A percentile compares a stretch with the other conserved stretches of the same genome.
Conservation (phyloP, 768 basidiomycete genomes). For the Trametes meyenii region DNA sequence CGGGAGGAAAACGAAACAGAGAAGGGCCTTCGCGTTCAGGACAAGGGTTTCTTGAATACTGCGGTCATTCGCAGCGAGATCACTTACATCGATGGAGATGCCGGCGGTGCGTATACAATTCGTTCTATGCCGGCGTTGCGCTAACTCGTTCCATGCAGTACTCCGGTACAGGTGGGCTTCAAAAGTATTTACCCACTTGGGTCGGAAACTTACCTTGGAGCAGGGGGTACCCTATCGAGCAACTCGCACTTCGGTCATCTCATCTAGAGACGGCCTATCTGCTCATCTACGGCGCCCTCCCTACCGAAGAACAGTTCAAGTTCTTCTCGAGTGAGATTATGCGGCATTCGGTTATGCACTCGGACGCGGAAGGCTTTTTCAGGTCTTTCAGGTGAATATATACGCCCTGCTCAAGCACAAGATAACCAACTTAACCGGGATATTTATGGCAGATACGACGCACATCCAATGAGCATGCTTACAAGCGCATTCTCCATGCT, state of each 20-base stretch:
- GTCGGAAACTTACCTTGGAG: background rate
- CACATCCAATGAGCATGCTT: slow-evolving; percentile 91
- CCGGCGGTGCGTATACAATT: slow-evolving; percentile 54
- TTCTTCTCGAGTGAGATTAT: slow-evolving; percentile 76
- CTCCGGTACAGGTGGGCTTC: slow-evolving; percentile 68
- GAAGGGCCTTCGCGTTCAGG: slow-evolving; percentile 77
- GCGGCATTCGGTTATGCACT: slow-evolving; percentile 61
- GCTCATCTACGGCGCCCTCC: slow-evolving; percentile 85
- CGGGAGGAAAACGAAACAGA: slow-evolving; percentile 82
- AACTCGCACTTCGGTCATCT: slow-evolving; percentile 76
- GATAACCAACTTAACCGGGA: background rate
- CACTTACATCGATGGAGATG: slow-evolving; percentile 91
- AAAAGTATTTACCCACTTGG: background rate
- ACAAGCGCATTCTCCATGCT: slow-evolving; percentile 87
- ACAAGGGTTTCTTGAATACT: slow-evolving; percentile 83
- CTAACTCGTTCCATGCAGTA: slow-evolving; percentile 37
- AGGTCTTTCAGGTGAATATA: slow-evolving; percentile 42
- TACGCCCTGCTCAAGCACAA: background rate
- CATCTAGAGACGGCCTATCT: slow-evolving; percentile 88
- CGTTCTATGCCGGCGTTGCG: background rate
- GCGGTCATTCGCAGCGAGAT: slow-evolving; percentile 80
- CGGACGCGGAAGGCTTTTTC: slow-evolving; percentile 46
- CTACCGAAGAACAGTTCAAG: slow-evolving; percentile 58
- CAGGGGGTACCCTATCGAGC: slow-evolving; percentile 92
- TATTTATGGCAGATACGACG: slow-evolving; percentile 66